phyloP scores from a whole-genome alignment of 495 filamentous ascomycete species.

The Parathielavia appendiculata region DNA sequence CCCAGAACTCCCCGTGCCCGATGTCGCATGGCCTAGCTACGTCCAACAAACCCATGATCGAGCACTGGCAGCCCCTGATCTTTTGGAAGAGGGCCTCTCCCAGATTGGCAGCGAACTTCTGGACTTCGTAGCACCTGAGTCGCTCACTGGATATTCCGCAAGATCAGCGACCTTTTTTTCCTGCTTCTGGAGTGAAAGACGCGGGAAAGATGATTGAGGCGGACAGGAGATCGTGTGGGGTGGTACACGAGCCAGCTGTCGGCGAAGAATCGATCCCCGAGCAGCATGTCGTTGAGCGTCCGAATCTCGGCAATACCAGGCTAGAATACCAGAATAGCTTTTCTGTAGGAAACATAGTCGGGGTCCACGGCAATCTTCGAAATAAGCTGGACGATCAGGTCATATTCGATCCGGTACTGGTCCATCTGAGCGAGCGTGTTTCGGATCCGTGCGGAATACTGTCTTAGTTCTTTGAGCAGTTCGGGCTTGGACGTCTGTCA shows the following conservation, averaged over 20 bases:
- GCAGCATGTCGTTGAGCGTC: constrained; percentile 73
- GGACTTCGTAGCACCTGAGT: too few species aligned
- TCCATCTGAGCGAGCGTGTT: constrained; percentile 70
- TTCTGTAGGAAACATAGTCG: constrained; percentile 65
- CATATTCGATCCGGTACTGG: constrained; percentile 81
- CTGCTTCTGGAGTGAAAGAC: too few species aligned
- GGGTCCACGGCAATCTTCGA: constrained; percentile 63
- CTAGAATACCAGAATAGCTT: constrained; percentile 88
- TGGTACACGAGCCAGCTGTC: constrained; percentile 71
- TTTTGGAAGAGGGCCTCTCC: too few species aligned
- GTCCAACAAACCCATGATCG: too few species aligned
- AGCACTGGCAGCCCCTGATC: too few species aligned
- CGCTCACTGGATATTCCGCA: too few species aligned
- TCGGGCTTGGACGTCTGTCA: constrained; percentile 43
- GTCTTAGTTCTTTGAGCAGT: constrained; percentile 50
- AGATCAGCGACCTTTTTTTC: too few species aligned
- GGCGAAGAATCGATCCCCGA: constrained; percentile 64
- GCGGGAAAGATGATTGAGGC: too few species aligned
- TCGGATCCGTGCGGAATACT: constrained; percentile 68
- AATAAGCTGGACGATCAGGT: constrained; percentile 70
- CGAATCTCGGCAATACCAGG: constrained; percentile 93
- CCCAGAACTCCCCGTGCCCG: too few species aligned
- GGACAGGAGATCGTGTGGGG: too few species aligned
- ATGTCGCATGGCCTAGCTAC: too few species aligned
- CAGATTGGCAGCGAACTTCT: too few species aligned